phyloP scores from a whole-genome alignment of 2,329 filamentous ascomycete species.

The Aspergillus terreus region DNA sequence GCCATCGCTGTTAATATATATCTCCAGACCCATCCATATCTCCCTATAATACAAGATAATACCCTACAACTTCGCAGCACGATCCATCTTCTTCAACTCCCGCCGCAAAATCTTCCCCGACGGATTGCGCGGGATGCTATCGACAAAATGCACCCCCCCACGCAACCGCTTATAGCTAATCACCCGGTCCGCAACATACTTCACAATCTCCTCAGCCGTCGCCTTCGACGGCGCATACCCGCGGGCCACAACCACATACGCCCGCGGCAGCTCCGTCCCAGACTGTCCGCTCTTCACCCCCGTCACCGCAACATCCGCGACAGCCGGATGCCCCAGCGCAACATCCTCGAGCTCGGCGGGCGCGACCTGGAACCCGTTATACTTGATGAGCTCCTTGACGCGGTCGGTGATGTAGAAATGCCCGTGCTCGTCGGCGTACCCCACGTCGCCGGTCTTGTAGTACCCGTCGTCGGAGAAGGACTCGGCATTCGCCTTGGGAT shows the following conservation, averaged over 20 bases:
- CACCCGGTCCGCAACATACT: conserved; percentile 23
- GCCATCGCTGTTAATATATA: too few relatives aligned
- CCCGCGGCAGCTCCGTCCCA: conserved; percentile 61
- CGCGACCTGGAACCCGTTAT: conserved; percentile 62
- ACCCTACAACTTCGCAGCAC: conserved; percentile 2
- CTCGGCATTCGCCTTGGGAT: conserved; percentile 62
- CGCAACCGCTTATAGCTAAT: conserved; percentile 31
- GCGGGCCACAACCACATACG: conserved; percentile 50
- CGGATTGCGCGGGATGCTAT: conserved; percentile 30
- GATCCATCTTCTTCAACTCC: conserved; percentile 19
- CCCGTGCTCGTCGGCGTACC: conserved; percentile 64
- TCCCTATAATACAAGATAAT: background rate
- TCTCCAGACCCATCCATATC: background rate
- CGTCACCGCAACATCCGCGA: conserved; percentile 55
- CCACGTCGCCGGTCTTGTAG: conserved; percentile 78
- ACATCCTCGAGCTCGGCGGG: conserved; percentile 58
- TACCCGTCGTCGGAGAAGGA: conserved; percentile 67
- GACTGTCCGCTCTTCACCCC: conserved; percentile 52
- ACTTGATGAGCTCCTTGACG: conserved; percentile 56
- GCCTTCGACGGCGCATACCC: conserved; percentile 16
- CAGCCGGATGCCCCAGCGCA: conserved; percentile 38
- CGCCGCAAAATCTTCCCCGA: conserved; percentile 30
- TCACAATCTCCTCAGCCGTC: conserved; percentile 31
- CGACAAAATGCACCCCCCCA: conserved; percentile 29
- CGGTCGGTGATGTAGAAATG: conserved; percentile 81